phyloP scores from a whole-genome alignment of 352 stramenopile species.

The Phytophthora citricola region DNA sequence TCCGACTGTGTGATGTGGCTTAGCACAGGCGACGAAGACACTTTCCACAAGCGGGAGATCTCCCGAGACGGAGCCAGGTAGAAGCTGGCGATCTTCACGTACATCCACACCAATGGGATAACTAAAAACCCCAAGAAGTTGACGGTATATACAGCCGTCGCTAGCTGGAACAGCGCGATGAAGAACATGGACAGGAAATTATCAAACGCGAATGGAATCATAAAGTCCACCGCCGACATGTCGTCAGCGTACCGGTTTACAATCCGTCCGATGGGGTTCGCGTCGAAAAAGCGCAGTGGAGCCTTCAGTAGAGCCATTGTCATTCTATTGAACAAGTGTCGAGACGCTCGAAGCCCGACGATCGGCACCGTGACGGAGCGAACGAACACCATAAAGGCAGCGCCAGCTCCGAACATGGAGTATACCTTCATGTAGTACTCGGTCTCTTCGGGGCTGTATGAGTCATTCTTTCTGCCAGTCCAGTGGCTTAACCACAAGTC shows the following conservation, averaged over 20 bases:
- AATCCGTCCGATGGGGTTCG: conserved; percentile 88
- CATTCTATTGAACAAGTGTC: conserved; percentile 85
- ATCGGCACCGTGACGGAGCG: conserved; percentile 33
- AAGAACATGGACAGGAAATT: conserved; percentile 68
- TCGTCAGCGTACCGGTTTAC: conserved; percentile 90
- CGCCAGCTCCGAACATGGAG: conserved; percentile 19
- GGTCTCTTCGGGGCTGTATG: conserved; percentile 25
- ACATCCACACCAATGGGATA: conserved; percentile 82
- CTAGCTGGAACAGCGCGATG: conserved; percentile 74
- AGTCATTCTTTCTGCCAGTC: conserved; percentile 31
- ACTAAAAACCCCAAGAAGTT: conserved; percentile 80
- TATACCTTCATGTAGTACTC: conserved; percentile 41
- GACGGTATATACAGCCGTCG: conserved; percentile 79
- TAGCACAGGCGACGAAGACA: conserved; percentile 48
- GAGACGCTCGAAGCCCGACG: conserved; percentile 39
- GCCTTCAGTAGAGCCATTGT: conserved; percentile 83
- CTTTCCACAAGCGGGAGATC: conserved; percentile 43
- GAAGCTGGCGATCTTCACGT: conserved; percentile 58
- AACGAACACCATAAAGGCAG: conserved; percentile 39
- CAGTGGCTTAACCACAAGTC: conserved; percentile 41
- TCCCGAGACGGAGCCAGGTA: conserved; percentile 54
- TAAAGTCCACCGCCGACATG: conserved; percentile 89
- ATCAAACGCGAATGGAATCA: conserved; percentile 42
- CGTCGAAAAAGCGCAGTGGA: conserved; percentile 92
- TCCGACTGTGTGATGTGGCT: conserved; percentile 43